Evolutionary conservation across 257 asterid genomes (phyloP).

Genomic region (Echium plantagineum): DNA sequence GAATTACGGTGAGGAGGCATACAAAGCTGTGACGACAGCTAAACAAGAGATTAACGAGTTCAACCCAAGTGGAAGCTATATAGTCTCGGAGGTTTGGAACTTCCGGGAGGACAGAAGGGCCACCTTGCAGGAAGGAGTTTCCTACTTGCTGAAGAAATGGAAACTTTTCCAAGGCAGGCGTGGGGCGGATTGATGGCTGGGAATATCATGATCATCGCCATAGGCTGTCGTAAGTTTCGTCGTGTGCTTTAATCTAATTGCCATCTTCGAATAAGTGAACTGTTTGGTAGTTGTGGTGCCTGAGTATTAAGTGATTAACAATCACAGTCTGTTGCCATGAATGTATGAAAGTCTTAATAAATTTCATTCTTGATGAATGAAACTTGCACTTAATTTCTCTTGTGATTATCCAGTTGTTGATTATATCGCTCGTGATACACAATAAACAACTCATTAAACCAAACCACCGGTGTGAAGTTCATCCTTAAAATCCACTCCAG

Average conservation of each 20-base stretch:
- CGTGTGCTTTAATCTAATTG: not conserved
- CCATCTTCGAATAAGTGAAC: not conserved
- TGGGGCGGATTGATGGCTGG: not conserved
- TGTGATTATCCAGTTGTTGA: too few relatives aligned
- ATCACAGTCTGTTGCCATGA: too few relatives aligned
- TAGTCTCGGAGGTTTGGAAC: constrained; percentile 80
- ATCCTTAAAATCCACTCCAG: too few relatives aligned
- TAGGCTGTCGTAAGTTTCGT: not conserved
- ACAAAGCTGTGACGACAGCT: constrained; percentile 54
- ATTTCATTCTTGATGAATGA: too few relatives aligned
- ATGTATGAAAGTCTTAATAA: too few relatives aligned
- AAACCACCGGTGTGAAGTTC: too few relatives aligned
- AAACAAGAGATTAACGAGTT: constrained; percentile 64
- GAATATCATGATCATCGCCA: not conserved
- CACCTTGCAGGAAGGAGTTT: constrained; percentile 58
- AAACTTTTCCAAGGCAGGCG: not conserved
- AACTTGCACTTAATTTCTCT: too few relatives aligned
- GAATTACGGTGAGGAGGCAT: constrained; percentile 38
- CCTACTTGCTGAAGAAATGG: constrained; percentile 48
- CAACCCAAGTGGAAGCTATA: constrained; percentile 76
- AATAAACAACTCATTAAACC: too few relatives aligned
- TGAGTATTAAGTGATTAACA: too few relatives aligned
- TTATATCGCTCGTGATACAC: too few relatives aligned
- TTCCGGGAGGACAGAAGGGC: constrained; percentile 53
- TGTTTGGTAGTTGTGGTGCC: not conserved